Evolutionary conservation across 1,139 yeast genomes (phyloP).

Genomic region (Hemisphaericaspora xylofermentans): DNA sequence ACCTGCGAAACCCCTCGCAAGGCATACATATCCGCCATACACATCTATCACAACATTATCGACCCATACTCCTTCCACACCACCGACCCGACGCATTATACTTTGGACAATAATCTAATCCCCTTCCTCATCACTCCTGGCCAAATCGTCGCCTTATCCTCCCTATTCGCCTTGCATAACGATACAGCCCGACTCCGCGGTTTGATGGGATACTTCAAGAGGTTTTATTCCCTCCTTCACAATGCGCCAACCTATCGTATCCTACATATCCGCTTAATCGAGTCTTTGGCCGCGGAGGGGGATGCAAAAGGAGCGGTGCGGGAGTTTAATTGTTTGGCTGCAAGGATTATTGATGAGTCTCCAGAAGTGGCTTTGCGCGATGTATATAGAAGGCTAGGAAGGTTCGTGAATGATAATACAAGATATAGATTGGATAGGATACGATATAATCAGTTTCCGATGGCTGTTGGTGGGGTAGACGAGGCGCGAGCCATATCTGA

Average conservation of each 20-base stretch:
- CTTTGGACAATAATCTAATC: slow-evolving; percentile 20
- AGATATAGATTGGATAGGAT: not conserved
- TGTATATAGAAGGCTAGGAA: not conserved
- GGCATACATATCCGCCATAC: slow-evolving; percentile 34
- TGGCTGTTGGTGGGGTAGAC: too few relatives aligned
- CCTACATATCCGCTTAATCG: slow-evolving; percentile 30
- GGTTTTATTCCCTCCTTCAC: slow-evolving; percentile 39
- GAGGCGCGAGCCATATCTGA: too few relatives aligned
- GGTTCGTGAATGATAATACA: not conserved
- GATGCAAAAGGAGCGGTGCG: slow-evolving; percentile 25
- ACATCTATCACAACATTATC: slow-evolving; percentile 38
- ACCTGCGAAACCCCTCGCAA: slow-evolving; percentile 27
- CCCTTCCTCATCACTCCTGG: slow-evolving; percentile 36
- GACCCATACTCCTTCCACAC: slow-evolving; percentile 23
- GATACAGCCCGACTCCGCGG: slow-evolving; percentile 32
- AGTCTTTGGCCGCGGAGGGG: slow-evolving; percentile 27
- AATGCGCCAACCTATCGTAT: slow-evolving; percentile 28
- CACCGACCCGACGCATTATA: slow-evolving; percentile 17
- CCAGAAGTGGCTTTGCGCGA: too few relatives aligned
- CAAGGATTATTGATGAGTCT: too few relatives aligned
- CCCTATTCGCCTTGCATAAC: slow-evolving; percentile 28
- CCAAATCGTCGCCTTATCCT: slow-evolving; percentile 25
- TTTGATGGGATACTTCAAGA: slow-evolving; percentile 33
- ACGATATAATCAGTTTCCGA: not conserved
- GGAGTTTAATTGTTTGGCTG: slow-evolving; percentile 24